Evolutionary conservation across 2,329 filamentous ascomycete species (phyloP).

Genomic region (Botrytis aclada): DNA sequence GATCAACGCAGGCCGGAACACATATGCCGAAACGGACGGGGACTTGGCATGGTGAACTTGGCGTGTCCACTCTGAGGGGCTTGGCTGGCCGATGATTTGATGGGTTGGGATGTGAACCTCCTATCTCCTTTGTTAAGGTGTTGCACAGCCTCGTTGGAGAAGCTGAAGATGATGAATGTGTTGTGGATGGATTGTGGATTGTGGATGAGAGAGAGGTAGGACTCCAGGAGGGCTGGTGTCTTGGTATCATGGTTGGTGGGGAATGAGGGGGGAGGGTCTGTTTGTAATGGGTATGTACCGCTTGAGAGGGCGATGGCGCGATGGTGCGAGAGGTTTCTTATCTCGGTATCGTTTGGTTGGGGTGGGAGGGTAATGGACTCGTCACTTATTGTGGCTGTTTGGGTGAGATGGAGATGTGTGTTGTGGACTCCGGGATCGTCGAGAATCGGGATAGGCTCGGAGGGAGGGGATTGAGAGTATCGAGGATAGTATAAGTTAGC

Average conservation of each 20-base stretch:
- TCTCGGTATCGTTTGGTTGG: not conserved
- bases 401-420: not conserved
- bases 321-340: not conserved
- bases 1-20: not conserved
- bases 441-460: not conserved
- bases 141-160: not conserved
- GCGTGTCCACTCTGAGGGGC: not conserved
- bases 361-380: not conserved
- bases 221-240: not conserved
- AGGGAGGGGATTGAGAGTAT: not conserved
- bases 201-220: not conserved
- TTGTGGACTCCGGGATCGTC: not conserved
- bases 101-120: not conserved
- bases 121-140: not conserved
- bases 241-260: not conserved
- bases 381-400: not conserved
- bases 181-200: not conserved
- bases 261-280: not conserved
- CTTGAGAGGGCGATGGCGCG: not conserved
- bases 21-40: not conserved
- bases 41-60: not conserved
- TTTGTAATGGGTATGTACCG: not conserved
- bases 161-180: not conserved
- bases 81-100: conserved; percentile 7
- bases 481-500: not conserved